Evolutionary conservation across 1,284 basidiomycete species (phyloP).

Genomic region (Ustilago cynodontis): DNA sequence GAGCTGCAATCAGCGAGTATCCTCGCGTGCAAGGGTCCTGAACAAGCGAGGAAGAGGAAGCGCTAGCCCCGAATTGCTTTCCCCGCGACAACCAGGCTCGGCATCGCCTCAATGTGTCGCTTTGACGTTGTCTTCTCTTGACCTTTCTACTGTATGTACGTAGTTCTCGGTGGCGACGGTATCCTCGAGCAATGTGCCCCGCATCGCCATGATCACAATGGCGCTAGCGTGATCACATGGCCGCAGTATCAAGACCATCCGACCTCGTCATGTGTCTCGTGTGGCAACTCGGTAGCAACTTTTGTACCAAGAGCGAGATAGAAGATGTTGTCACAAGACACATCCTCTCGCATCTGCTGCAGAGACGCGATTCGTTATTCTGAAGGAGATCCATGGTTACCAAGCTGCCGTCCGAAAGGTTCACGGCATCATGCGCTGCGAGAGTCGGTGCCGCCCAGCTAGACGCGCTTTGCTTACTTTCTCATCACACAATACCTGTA

Average conservation of each 20-base stretch:
- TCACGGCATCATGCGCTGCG: constrained; percentile 3
- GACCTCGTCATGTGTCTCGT: background rate
- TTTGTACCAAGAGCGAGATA: background rate
- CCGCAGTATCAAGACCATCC: background rate
- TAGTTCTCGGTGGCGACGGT: background rate
- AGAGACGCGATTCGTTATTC: background rate
- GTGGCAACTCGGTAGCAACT: background rate
- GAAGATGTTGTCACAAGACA: constrained; percentile 1
- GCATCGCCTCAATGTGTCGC: background rate
- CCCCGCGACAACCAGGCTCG: background rate
- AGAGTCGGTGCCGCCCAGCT: background rate
- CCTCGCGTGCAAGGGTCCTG: background rate
- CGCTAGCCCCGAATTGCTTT: background rate
- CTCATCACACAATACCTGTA: too few relatives aligned
- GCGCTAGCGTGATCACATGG: background rate
- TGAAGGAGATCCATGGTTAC: background rate
- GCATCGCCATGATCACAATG: background rate
- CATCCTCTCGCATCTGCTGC: background rate
- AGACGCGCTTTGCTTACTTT: too few relatives aligned
- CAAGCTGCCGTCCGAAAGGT: background rate
- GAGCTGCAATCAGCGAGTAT: background rate
- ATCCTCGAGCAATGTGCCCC: background rate
- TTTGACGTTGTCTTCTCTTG: background rate
- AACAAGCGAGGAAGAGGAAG: constrained; percentile 3
- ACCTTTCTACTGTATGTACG: too few relatives aligned